Evolutionary conservation across 305 asterid genomes (phyloP), one percentile per base, ranked within the genome.

Genomic region (Striga hermonthica): DNA sequence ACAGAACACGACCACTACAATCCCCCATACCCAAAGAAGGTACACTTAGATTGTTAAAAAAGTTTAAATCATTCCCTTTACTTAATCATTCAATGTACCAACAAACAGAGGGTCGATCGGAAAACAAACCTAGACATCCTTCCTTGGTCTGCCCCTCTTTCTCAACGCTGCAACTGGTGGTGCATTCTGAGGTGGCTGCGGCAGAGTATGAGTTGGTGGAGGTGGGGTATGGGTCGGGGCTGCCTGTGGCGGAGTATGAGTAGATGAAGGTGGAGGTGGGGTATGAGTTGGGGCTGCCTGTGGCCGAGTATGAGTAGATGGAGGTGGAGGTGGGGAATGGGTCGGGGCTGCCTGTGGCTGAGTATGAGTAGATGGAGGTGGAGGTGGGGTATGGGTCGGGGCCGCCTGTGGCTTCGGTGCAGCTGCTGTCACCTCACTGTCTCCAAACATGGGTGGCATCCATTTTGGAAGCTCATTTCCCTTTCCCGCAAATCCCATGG

Each of bases 401-500:
- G 66, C 57, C 1, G 57, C 58, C 9, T 4, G 59, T 6, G 52
- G 43, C 48, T 38, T 16, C 48, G 3, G 41, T 63, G 1, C 62
- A 10, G 31, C 71, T 2, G 44, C 68, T 4, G 36, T 54, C 54
- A 31, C 64, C 14, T 43, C 76, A 6, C 52, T 66, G 5, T 70
- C 66, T 15, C 78, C 81, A 50, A 81, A 86, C 81, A 86, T 83
- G 0, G 87, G 82, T 10, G 95, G 91, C 91, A 83, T 82, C 98
- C 95, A 88, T 75, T 87, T 88, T 16, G 86, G 88, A 72, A 79
- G 82, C 14, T 64, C 84, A 12, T 73, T 63, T 16, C 35, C 62
- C 11, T 60, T 73, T n/a, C 41, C 81, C 71, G 62, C 73, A 67
- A 91, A 89, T 14, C 97, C 93, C 95, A 92, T 84, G 1, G 96